Conservation (phyloP, 768 basidiomycete species). For the Tylopilus cervinicoccineus region DNA sequence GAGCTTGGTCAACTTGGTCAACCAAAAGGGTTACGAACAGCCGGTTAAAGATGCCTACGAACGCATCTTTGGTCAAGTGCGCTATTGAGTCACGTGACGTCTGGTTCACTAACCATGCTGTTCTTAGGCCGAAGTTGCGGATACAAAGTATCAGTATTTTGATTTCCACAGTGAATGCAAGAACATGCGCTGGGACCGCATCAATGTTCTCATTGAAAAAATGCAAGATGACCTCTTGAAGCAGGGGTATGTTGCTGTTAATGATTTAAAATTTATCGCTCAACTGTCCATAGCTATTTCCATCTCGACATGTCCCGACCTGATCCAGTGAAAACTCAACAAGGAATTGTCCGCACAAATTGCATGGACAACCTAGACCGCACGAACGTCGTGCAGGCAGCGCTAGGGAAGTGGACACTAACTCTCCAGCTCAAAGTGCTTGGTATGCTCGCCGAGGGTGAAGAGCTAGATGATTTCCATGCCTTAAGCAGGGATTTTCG, state of each 20-base stretch:
- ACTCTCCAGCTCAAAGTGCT: constrained; percentile 70
- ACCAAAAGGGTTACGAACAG: constrained; percentile 88
- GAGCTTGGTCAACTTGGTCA: constrained; percentile 85
- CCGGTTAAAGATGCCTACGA: constrained; percentile 97
- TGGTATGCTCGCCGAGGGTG: constrained; percentile 67
- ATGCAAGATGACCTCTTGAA: constrained; percentile 64
- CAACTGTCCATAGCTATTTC: constrained; percentile 59
- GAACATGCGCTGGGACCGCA: constrained; percentile 92
- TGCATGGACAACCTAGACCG: constrained; percentile 98
- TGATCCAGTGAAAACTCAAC: constrained; percentile 57
- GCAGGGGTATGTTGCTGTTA: constrained; percentile 50
- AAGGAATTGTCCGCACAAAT: constrained; percentile 84
- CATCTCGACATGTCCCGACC: constrained; percentile 50
- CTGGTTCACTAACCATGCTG: not conserved
- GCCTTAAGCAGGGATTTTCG: constrained; percentile 80
- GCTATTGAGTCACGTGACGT: constrained; percentile 19
- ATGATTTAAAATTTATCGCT: constrained; percentile 1
- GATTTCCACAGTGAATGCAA: constrained; percentile 97
- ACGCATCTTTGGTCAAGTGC: constrained; percentile 60
- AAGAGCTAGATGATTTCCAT: constrained; percentile 78
- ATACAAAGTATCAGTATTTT: constrained; percentile 88
- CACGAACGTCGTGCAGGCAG: constrained; percentile 94
- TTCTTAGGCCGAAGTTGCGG: constrained; percentile 55
- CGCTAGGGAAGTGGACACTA: constrained; percentile 83
- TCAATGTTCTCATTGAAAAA: constrained; percentile 74